Base-by-base conservation (phyloP, 495 filamentous ascomycete genomes). In the Evansstolkia leycettana region DNA sequence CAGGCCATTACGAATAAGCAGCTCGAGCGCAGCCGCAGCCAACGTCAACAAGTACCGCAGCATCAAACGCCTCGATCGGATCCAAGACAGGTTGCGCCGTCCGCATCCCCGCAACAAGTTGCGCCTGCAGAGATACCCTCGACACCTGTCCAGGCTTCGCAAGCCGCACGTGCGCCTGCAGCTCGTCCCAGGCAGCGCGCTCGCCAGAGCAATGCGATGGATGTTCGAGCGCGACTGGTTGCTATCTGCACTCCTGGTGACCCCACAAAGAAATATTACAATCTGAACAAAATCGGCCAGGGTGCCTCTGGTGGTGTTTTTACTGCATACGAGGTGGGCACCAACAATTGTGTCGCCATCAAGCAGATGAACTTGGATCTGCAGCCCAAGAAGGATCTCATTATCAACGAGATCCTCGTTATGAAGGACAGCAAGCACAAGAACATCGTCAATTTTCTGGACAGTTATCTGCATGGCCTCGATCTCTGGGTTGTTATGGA, bases 401-500 rank as follows among this genome's bases (percentile, higher is more conserved):
- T 98, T 44, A 94, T 98, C 60, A 96, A 98, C 54, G 90, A 98
- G 51, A 98, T 98, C 40, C 58, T 98, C 23, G 90, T 98, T 18
- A 98, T 98, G 90, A 94, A 94, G 63, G 90, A 95, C 49, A 94
- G 86, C 64, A 89, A 84, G 34, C 90, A 98, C 56, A 87, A 82
- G 55, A 98, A 98, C 51, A 94, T 98, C 53, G 90, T 98, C 55
- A 98, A 98, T 54, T 98, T 95, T 60, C 82, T 95, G 62, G 90
- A 95, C 64, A 94, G 87, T 54, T 96, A 82, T 55, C 66, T 98
- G 14, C 80, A 87, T 25, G 70, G 73, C 3, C 76, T 89, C 13
- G 90, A 98, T 53, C 59, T 98, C 27, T 98, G 90, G 90, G 90
- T 98, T 9, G 86, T 96, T 17, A 98, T 98, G 90, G 90, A 98